Base-by-base conservation (phyloP, 2,329 filamentous ascomycete genomes). In the Hypoxylon sp. region DNA sequence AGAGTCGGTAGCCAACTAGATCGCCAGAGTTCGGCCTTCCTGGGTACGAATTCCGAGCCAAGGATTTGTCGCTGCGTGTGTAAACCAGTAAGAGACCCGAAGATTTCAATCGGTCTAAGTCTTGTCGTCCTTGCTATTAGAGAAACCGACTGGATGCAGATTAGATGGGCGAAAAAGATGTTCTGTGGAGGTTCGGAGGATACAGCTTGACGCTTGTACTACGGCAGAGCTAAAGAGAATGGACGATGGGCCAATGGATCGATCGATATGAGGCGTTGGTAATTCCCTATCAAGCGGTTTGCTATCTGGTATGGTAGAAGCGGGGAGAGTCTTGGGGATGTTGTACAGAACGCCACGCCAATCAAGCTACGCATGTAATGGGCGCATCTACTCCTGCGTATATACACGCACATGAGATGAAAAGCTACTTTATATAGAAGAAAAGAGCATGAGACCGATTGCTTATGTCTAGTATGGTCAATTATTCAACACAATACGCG, bases 31-130 rank as follows among this genome's bases (percentile, higher is more conserved):
- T 63, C 67, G n/a, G 55, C 39, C 7, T 76, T 77, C 62, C 45
- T 76, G 14, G 63, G 64, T 14, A 71, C 57, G 1, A 63, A 39
- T 1, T 16, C 37, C 5, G 63, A 58, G 5, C 69, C 68, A 21
- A 73, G 67, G 54, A 59, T 76, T 11, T 76, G 74, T 53, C 68
- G 73, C 54, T 76, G 74, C 54, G 27, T 76, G 37, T 76, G 74
- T 39, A 73, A 68, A 52, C 70, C 73, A 5, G 67, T 63, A 39
- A 74, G 53, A 55, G 75, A 74, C 21, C 19, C 58, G 7, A 75
- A 70, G 53, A 61, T 57, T 12, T 52, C 64, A 23, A 65, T 70
- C 19, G 73, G 75, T 7, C 72, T 74, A 65, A 71, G 65, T 39
- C 72, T 74, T 46, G 62, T 67, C 6, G 61, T 77, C 57, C 54